A percentile compares a stretch with the other conserved stretches of the same genome.
These are phyloP conservation scores for Penicillium palitans DNA, from an alignment of 2,329 filamentous ascomycete genomes.

Conservation along the genomic window DNA sequence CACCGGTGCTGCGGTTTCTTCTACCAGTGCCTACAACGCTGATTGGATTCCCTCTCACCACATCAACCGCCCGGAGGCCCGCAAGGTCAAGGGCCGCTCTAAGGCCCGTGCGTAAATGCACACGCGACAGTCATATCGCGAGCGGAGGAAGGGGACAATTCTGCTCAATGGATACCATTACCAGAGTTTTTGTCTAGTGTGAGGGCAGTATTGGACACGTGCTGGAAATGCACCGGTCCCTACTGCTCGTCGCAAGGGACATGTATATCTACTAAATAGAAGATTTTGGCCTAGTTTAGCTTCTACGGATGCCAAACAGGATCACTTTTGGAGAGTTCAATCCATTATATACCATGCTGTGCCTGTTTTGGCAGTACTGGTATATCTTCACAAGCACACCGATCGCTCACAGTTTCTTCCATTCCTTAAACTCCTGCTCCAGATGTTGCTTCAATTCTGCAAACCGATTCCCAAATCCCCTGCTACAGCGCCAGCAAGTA, in stretches of 20 bases:
- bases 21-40: constrained; percentile 78
- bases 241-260: constrained; percentile 10
- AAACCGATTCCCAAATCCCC: constrained; percentile 73
- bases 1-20: constrained; percentile 68
- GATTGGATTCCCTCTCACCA: constrained; percentile 92
- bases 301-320: constrained; percentile 5
- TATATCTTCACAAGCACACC: not conserved
- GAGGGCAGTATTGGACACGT: constrained; percentile 2
- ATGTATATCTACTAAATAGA: constrained; percentile 23
- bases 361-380: not conserved
- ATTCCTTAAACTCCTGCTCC: constrained; percentile 69
- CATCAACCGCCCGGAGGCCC: constrained; percentile 77
- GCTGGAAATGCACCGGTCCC: constrained; percentile 20
- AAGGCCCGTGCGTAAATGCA: constrained; percentile 38
- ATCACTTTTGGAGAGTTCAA: constrained; percentile 8
- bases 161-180: constrained; percentile 9
- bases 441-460: constrained; percentile 73
- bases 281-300: constrained; percentile 10
- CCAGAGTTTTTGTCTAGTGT: constrained; percentile 2
- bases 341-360: constrained; percentile 3
- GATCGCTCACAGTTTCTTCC: constrained; percentile 62
- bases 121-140: not conserved
- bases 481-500: constrained; percentile 80
- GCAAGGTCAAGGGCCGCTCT: constrained; percentile 56
- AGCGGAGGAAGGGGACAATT: constrained; percentile 6